Base-by-base conservation (phyloP, 192 early-diverging fungal genomes). In the Dissophora globulifera region DNA sequence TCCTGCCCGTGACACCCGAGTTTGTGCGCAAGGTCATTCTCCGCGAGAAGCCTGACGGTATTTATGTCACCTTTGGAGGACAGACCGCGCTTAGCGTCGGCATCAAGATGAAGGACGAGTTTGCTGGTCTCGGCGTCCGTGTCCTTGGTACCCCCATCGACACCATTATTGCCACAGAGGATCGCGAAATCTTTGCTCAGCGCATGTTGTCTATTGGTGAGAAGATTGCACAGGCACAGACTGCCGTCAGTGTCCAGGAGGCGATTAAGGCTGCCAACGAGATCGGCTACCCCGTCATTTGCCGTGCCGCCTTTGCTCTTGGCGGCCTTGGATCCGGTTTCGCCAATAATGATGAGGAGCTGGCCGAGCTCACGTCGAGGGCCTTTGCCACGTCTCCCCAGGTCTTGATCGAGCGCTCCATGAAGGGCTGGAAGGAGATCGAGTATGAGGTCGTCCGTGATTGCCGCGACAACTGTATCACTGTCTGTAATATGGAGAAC, bases 361-460 rank as follows among this genome's bases (percentile, higher is more conserved):
- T 99, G 40, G 57, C 75, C 11, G 90, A 86, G 62, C 85, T 99
- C 57, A 92, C 91, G 72, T 83, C 85, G 45, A 93, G 92, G 78
- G 93, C 97, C 4, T 96, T 99, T 81, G 91, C 96, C 10, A 89
- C 91, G 1, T 92, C 91, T n/a, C 93, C 94, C 31, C 97, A 99
- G 74, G 92, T 99, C 19, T 83, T 99, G 25, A 90, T 99, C 20
- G 97, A 99, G 83, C 87, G 91, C 67, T 91, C 88, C 50, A 99
- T 99, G 97, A 99, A 99, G 86, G 97, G 97, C 23, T 99, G 97
- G 97, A 99, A 99, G 84, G 97, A 99, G 85, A 90, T 99, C 43
- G 97, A 99, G 81, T 96, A 99, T 78, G 97, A 99, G 80, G 97
- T 99, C 40, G 97, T 99, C 8, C 91, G 97, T 47, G 97, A 99